These are phyloP conservation scores for Yarrowia sp. DNA, from an alignment of 805 yeast genomes.

Conservation along the genomic window DNA sequence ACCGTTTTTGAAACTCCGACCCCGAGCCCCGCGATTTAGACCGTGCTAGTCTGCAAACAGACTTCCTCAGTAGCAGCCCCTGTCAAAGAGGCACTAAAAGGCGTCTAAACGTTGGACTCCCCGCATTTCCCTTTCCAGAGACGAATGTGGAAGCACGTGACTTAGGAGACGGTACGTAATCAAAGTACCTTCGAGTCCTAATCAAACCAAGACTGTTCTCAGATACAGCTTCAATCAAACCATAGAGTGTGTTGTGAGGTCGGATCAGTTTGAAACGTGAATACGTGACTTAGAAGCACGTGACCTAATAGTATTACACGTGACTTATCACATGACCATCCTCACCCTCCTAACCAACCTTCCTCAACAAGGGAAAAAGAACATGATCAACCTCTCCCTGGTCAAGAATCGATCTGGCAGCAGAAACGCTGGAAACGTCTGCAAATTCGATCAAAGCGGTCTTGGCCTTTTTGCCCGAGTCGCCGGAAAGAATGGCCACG, in stretches of 20 bases:
- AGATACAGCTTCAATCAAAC: no score
- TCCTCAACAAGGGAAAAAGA: background rate
- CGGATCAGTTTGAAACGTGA: no score
- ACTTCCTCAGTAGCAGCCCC: background rate
- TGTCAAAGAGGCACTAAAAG: background rate
- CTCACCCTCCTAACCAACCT: background rate
- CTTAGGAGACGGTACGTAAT: no score
- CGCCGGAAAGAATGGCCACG: constrained; percentile 12
- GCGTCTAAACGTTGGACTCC: background rate
- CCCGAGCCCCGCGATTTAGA: background rate
- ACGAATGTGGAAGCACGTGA: no score
- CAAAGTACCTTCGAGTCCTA: no score
- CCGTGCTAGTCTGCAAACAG: background rate
- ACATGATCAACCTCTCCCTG: constrained; percentile 1
- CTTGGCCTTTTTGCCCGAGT: constrained; percentile 2
- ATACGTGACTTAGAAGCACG: no score
- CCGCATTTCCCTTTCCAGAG: no score
- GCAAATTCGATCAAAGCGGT: constrained; percentile 25
- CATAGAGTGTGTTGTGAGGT: no score
- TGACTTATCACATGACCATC: background rate
- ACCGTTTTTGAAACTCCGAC: background rate
- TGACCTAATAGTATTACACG: no score
- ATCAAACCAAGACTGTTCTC: no score
- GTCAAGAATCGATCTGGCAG: constrained; percentile 16
- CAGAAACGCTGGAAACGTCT: background rate